Evolutionary conservation across 139 green algal genomes (phyloP), one percentile per base, ranked within the genome.

Genomic region (Protoeuglena noctilucae): DNA sequence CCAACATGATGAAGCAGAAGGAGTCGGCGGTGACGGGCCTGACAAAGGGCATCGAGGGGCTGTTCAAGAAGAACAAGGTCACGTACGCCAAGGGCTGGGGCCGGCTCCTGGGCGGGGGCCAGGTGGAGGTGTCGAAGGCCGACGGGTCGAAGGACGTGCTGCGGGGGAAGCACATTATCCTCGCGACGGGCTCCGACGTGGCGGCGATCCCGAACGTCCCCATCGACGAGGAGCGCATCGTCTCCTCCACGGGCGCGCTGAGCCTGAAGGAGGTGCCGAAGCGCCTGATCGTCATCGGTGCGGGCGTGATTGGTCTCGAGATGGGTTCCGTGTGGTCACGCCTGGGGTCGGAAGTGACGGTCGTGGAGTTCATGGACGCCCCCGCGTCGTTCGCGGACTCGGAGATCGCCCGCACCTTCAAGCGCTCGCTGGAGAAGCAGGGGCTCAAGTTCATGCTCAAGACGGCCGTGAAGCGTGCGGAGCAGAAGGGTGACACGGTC

Each of bases 61-160:
- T 99, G 3, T 88, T 99, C 75, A 99, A 99, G 62, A 99, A 99
- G 76, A 94, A 99, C 78, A 98, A 98, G 81, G 83, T 93, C 1
- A 58, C 70, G 6, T 98, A 99, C 48, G 80, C 90, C 14, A 88
- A 95, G 60, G 92, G 92, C 14, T 94, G 81, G 80, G 92, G 86
- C 30, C 88, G 72, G 46, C 51, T 99, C 19, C 74, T 63, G 17
- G 58, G 67, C 16, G 34, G 66, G 1, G 87, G 72, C 51, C 73
- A 89, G 49, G 83, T 99, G 28, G 78, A 90, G 57, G 91, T 98
- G 14, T 55, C 68, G 0, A 34, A 67, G 2, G 9, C 50, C 3
- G 83, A 95, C 58, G 92, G 89, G 16, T 62, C 61, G 24, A 76
- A 56, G 23, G 75, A 73, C 24, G 51, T 39, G 2, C 51, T 88